Percentiles rank a stretch among this genome's conserved stretches.
Conservation (phyloP, 805 yeast genomes). For the Hanseniaspora valbyensis region DNA sequence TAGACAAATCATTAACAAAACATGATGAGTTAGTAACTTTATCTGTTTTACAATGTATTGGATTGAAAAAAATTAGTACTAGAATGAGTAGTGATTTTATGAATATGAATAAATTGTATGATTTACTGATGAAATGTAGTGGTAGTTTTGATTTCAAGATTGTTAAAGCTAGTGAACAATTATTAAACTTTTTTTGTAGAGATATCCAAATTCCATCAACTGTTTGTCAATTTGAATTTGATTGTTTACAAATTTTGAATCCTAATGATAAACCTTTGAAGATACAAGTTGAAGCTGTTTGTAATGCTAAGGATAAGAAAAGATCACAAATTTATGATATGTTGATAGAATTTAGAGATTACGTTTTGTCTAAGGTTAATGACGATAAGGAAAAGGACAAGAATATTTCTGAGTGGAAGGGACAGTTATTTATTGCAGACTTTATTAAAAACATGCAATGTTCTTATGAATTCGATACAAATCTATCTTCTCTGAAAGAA, state of each 20-base stretch:
- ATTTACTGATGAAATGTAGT: conserved; percentile 38
- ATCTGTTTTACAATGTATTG: conserved; percentile 51
- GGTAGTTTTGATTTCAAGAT: conserved; percentile 45
- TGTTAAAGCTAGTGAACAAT: conserved; percentile 36
- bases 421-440: conserved; percentile 38
- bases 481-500: conserved; percentile 32
- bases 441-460: conserved; percentile 44
- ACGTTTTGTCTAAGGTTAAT: conserved; percentile 23
- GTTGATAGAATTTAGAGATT: conserved; percentile 35
- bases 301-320: conserved; percentile 52
- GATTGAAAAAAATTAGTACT: conserved; percentile 45
- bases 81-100: conserved; percentile 48
- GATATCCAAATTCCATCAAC: conserved; percentile 40
- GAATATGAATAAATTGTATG: conserved; percentile 39
- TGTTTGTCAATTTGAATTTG: conserved; percentile 43
- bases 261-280: conserved; percentile 55
- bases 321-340: conserved; percentile 34
- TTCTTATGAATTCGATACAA: conserved; percentile 39
- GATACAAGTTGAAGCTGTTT: conserved; percentile 47
- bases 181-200: conserved; percentile 35
- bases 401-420: conserved; percentile 42
- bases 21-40: conserved; percentile 47
- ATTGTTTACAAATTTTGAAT: conserved; percentile 30
- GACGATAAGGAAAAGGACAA: conserved; percentile 9
- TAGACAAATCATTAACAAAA: conserved; percentile 39